Conservation (phyloP, 768 basidiomycete genomes). For the Boletus eberwhitei region DNA sequence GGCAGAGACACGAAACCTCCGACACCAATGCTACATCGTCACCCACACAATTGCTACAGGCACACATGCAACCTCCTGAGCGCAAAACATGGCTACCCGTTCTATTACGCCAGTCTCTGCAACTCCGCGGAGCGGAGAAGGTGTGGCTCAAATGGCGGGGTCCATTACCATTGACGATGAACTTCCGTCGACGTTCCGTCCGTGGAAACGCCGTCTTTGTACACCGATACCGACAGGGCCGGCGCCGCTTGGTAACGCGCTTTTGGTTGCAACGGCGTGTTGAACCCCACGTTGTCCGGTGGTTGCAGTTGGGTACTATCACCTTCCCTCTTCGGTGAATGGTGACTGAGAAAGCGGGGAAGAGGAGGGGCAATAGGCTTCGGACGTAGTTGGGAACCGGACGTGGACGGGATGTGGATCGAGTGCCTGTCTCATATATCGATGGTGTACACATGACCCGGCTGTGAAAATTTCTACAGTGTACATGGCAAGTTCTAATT, state of each 20-base stretch:
- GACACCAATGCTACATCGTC: not conserved
- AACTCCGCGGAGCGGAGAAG: not conserved
- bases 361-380: not conserved
- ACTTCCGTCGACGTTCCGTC: not conserved
- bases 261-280: constrained; percentile 13
- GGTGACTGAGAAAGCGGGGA: no score
- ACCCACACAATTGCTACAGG: not conserved
- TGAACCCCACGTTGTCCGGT: not conserved
- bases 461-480: not conserved
- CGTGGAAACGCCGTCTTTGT: constrained; percentile 12
- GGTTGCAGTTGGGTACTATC: constrained; percentile 5
- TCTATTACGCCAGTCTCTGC: not conserved
- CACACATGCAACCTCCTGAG: not conserved
- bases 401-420: not conserved
- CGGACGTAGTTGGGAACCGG: not conserved
- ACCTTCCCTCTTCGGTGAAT: not conserved
- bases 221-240: constrained; percentile 2
- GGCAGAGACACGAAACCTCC: not conserved
- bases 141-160: constrained; percentile 21
- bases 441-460: not conserved
- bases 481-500: not conserved
- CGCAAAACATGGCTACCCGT: not conserved
- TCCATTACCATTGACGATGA: constrained; percentile 8
- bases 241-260: not conserved
- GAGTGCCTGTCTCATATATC: not conserved